Base-by-base conservation (phyloP, 208 protist genomes). In the Trypanosomatidae sp. region DNA sequence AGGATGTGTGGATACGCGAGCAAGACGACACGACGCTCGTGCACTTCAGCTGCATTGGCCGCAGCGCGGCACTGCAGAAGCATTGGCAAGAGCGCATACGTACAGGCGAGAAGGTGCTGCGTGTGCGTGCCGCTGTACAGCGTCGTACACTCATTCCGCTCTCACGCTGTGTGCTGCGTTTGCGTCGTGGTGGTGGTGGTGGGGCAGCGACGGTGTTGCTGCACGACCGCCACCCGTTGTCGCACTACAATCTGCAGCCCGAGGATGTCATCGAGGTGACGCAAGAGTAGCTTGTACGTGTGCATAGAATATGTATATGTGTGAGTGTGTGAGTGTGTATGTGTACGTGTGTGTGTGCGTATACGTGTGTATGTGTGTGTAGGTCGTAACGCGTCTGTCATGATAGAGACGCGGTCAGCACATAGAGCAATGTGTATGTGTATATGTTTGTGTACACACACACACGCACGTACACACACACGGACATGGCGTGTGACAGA, bases 121-220 rank as follows among this genome's bases (percentile, higher is more conserved):
- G 63, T 39, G 46, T 93, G 25, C 76, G 84, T 6, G 72, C 80
- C 3, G 56, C 64, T 7, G 84, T 88, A 25, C 84, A 93, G 50
- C 67, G 67, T 11, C 57, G 57, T 24, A 93, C 84, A 25, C 59
- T 85, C 37, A 93, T 93, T 42, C 84, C 84, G 1, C 65, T 93
- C 24, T 82, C 80, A 1, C 76, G 84, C 2, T 87, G 77, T 60
- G 61, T 65, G 10, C 53, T 93, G 35, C 51, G 46, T 2, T 48
- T 66, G 11, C 48, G 37, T 32, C 40, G 35, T 16, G 52, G 25
- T 6, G 56, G 58, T 21, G 43, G 51, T 4, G 35, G 33, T 42
- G 21, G 33, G 16, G 28, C 1, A 1, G 13, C 37, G 23, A 32
- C 48, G 0, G 18, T 47, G 10, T 53, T 50, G 32, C 45, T 92